phyloP scores from a whole-genome alignment of 2,329 filamentous ascomycete species.

The Talaromyces sp. region DNA sequence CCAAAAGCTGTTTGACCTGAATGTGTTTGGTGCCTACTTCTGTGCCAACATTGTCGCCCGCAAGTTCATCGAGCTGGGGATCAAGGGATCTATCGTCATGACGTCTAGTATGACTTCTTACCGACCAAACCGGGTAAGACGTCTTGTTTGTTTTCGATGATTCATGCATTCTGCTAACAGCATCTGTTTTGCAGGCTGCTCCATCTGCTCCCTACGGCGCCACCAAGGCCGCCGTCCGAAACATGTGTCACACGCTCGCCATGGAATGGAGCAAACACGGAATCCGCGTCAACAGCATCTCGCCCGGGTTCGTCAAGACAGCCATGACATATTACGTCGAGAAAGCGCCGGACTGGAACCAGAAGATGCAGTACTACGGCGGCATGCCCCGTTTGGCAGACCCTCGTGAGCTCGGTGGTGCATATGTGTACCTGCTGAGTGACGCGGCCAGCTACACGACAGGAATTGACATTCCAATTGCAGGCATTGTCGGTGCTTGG shows the following conservation, averaged over 20 bases:
- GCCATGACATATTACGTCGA: slow-evolving; percentile 49
- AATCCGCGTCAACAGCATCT: slow-evolving; percentile 36
- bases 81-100: slow-evolving; percentile 37
- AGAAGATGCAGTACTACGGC: slow-evolving; percentile 54
- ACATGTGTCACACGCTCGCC: slow-evolving; percentile 29
- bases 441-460: slow-evolving; percentile 39
- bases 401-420: slow-evolving; percentile 50
- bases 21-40: slow-evolving; percentile 31
- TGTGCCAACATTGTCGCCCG: slow-evolving; percentile 25
- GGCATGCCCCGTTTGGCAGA: slow-evolving; percentile 52
- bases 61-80: slow-evolving; percentile 37
- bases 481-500: slow-evolving; percentile 33
- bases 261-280: slow-evolving; percentile 46
- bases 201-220: slow-evolving; percentile 47
- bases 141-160: neutral
- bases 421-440: slow-evolving; percentile 53
- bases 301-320: slow-evolving; percentile 39
- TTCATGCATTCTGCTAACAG: neutral
- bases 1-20: slow-evolving; percentile 41
- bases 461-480: slow-evolving; percentile 33
- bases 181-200: slow-evolving; percentile 27
- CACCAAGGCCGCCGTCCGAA: slow-evolving; percentile 38
- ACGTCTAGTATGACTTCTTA: slow-evolving; percentile 47
- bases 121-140: slow-evolving; percentile 37
- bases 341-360: slow-evolving; percentile 50